A percentile compares a stretch with the other conserved stretches of the same genome.
Evolutionary conservation across 2,329 filamentous ascomycete species (phyloP).

Genomic region (Lasiodiplodia hormozganensis): DNA sequence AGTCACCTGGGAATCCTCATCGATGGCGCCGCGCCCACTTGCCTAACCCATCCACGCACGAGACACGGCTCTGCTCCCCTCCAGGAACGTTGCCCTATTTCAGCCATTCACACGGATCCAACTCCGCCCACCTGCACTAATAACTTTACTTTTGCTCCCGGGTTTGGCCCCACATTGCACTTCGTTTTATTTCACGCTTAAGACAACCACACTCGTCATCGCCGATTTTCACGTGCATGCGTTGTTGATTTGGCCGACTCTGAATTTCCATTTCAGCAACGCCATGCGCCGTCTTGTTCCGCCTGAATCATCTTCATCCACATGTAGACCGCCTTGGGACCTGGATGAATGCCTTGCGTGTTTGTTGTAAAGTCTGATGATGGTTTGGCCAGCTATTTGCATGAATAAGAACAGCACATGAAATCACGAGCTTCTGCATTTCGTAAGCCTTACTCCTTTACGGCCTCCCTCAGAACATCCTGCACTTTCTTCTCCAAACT

Average conservation of each 20-base stretch:
- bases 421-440: background rate
- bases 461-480: conserved; percentile 37
- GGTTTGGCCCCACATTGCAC: background rate
- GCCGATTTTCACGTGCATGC: background rate
- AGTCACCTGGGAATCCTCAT: conserved; percentile 16
- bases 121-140: conserved; percentile 3
- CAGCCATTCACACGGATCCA: background rate
- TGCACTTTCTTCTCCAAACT: conserved; percentile 48
- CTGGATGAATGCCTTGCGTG: too few species aligned
- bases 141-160: background rate
- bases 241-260: background rate
- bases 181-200: background rate
- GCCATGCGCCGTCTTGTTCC: background rate
- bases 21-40: conserved; percentile 6
- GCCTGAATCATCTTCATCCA: background rate
- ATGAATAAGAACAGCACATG: background rate
- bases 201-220: background rate
- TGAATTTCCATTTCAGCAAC: background rate
- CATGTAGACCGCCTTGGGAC: background rate
- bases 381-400: background rate
- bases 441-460: background rate
- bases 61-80: conserved; percentile 13
- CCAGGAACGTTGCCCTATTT: conserved; percentile 5
- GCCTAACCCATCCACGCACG: background rate
- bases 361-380: background rate